A percentile compares a stretch with the other conserved stretches of the same genome.
These are phyloP conservation scores for Penicillium fimorum DNA, from an alignment of 495 filamentous ascomycete genomes.

Conservation along the genomic window DNA sequence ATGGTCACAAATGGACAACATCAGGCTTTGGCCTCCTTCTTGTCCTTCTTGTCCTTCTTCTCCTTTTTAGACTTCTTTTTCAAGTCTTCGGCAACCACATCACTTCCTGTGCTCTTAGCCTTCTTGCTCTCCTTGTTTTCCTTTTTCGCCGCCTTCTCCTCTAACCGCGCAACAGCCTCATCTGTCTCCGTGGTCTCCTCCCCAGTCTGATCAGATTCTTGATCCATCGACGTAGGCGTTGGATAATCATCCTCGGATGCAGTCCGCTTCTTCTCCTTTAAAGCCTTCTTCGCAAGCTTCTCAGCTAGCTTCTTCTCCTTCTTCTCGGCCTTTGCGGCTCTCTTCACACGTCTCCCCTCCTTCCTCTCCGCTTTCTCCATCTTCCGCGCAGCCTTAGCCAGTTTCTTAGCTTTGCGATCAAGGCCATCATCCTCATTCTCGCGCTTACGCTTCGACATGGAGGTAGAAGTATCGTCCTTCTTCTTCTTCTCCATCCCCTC, in stretches of 20 bases:
- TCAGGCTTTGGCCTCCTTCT: constrained; percentile 32
- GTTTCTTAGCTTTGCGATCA: constrained; percentile 24
- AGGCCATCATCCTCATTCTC: constrained; percentile 15
- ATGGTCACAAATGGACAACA: constrained; percentile 2
- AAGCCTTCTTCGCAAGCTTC: constrained; percentile 27
- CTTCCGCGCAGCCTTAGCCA: constrained; percentile 25
- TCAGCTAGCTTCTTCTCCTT: constrained; percentile 28
- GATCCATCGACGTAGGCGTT: constrained; percentile 40
- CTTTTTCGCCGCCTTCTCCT: constrained; percentile 26
- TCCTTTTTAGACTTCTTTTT: constrained; percentile 35
- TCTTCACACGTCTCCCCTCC: constrained; percentile 33
- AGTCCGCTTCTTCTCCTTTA: constrained; percentile 29
- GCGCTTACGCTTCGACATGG: constrained; percentile 26
- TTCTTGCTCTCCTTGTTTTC: constrained; percentile 25
- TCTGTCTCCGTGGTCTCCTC: constrained; percentile 18
- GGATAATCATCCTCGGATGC: constrained; percentile 39
- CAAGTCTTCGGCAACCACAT: constrained; percentile 15
- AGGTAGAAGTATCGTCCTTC: constrained; percentile 15
- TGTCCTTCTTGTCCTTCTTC: constrained; percentile 31
- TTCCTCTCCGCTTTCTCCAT: constrained; percentile 39
- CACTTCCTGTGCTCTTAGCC: constrained; percentile 39
- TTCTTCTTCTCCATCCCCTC: constrained; percentile 27
- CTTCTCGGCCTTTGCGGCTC: constrained; percentile 26
- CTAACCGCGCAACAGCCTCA: constrained; percentile 10
- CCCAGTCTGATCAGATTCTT: constrained; percentile 20